A percentile compares a stretch with the other conserved stretches of the same genome.
Evolutionary conservation across 1,284 basidiomycete species (phyloP).

Genomic region (Rhodotorula sp.): DNA sequence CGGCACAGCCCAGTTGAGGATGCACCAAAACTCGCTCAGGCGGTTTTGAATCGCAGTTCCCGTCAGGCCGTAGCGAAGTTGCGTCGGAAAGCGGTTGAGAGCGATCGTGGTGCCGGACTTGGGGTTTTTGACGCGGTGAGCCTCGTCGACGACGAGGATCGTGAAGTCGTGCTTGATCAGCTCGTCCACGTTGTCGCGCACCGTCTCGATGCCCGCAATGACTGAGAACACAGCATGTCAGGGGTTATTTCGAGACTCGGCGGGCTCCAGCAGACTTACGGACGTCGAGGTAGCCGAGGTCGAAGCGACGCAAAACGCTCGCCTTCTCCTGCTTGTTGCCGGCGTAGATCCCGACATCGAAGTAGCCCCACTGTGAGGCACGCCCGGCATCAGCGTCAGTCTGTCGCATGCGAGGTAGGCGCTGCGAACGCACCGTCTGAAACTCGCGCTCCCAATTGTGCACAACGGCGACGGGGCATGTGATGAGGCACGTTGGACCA

Average conservation of each 20-base stretch:
- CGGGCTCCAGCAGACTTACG: conserved; percentile 42
- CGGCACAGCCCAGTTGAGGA: conserved; percentile 77
- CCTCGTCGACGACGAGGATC: conserved; percentile 77
- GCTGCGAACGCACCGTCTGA: conserved; percentile 87
- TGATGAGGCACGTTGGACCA: conserved; percentile 83
- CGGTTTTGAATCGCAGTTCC: conserved; percentile 82
- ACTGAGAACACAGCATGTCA: conserved; percentile 54
- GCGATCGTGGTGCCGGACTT: conserved; percentile 62
- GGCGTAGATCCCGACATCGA: conserved; percentile 92
- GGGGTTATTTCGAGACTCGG: conserved; percentile 52
- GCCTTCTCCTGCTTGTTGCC: conserved; percentile 96
- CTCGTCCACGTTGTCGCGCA: conserved; percentile 64
- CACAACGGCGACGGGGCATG: conserved; percentile 91
- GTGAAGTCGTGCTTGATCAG: conserved; percentile 59
- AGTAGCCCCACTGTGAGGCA: conserved; percentile 69
- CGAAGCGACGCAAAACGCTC: conserved; percentile 88
- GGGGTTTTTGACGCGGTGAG: conserved; percentile 75
- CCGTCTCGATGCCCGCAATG: conserved; percentile 69
- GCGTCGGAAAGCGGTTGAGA: conserved; percentile 65
- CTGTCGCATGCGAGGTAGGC: conserved; percentile 51
- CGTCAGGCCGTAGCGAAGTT: conserved; percentile 71
- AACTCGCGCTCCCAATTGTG: conserved; percentile 99
- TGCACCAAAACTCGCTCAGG: conserved; percentile 78
- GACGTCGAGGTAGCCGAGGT: conserved; percentile 51
- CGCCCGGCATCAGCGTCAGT: conserved; percentile 70